A percentile compares a stretch with the other conserved stretches of the same genome.
phyloP scores from a whole-genome alignment of 2,329 filamentous ascomycete species.

The Alternaria viburni region DNA sequence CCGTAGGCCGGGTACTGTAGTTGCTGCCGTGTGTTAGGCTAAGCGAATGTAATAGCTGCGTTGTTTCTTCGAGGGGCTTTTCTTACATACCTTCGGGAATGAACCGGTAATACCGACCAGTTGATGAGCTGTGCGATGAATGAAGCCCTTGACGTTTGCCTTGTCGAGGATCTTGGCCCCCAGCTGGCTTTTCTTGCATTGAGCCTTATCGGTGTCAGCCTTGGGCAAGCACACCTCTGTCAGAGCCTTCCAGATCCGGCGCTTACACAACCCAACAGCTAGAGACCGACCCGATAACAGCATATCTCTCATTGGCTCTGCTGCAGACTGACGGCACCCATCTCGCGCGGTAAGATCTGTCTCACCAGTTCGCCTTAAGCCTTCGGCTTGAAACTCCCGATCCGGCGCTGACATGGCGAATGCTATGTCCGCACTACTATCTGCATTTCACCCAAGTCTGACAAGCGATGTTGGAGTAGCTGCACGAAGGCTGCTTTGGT shows the following conservation, averaged over 20 bases:
- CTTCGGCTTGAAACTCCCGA: not conserved
- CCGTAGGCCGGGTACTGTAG: not conserved
- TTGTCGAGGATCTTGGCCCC: not conserved
- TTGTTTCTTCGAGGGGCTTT: not conserved
- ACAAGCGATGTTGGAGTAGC: not conserved
- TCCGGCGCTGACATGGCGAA: not conserved
- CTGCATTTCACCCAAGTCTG: not conserved
- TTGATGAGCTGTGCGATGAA: not conserved
- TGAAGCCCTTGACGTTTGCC: not conserved
- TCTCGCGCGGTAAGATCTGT: not conserved
- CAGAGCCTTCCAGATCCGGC: not conserved
- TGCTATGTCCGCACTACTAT: fast-evolving
- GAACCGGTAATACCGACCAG: fast-evolving
- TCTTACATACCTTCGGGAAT: not conserved
- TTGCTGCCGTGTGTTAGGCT: not conserved
- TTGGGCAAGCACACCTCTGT: not conserved
- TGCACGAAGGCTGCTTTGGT: not conserved
- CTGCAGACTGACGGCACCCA: not conserved
- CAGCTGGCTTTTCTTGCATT: not conserved
- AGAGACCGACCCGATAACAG: not conserved
- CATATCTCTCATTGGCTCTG: not conserved
- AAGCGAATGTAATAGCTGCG: not conserved
- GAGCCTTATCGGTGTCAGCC: not conserved
- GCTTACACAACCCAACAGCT: not conserved
- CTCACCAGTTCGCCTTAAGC: not conserved